These are phyloP conservation scores for Clonostachys rosea DNA, from an alignment of 2,329 filamentous ascomycete species.

Conservation along the genomic window DNA sequence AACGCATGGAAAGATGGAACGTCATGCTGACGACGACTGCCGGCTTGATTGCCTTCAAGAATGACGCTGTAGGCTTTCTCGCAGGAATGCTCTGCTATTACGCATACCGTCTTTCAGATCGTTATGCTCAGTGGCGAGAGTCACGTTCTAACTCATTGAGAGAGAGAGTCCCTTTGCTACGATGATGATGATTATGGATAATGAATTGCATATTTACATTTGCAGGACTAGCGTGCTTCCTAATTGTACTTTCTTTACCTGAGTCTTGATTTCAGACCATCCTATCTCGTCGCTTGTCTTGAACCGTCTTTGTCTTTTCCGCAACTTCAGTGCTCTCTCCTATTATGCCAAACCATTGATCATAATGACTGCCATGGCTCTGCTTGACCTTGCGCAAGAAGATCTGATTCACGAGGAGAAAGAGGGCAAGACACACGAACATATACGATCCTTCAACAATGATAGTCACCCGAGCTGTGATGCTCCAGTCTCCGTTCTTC, in stretches of 20 bases:
- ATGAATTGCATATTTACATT: not conserved
- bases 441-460: slow-evolving; percentile 25
- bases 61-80: slow-evolving; percentile 82
- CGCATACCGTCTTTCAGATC: slow-evolving; percentile 50
- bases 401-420: slow-evolving; percentile 20
- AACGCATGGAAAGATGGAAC: slow-evolving; percentile 73
- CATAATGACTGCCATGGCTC: slow-evolving; percentile 15
- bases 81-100: slow-evolving; percentile 78
- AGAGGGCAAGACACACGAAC: slow-evolving; percentile 15
- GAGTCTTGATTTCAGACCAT: no score
- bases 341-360: slow-evolving; percentile 1
- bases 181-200: slow-evolving; percentile 4
- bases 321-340: not conserved
- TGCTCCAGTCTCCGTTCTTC: slow-evolving; percentile 34
- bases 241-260: not conserved
- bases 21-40: slow-evolving; percentile 89
- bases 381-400: slow-evolving; percentile 20
- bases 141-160: slow-evolving; percentile 5
- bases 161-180: slow-evolving; percentile 22
- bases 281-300: no score
- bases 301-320: not conserved
- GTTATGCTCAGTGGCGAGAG: slow-evolving; percentile 29
- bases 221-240: no score
- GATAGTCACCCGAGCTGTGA: slow-evolving; percentile 29
- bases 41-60: slow-evolving; percentile 78